Conservation (phyloP, 257 asterid species). For the Mitragyna speciosa region DNA sequence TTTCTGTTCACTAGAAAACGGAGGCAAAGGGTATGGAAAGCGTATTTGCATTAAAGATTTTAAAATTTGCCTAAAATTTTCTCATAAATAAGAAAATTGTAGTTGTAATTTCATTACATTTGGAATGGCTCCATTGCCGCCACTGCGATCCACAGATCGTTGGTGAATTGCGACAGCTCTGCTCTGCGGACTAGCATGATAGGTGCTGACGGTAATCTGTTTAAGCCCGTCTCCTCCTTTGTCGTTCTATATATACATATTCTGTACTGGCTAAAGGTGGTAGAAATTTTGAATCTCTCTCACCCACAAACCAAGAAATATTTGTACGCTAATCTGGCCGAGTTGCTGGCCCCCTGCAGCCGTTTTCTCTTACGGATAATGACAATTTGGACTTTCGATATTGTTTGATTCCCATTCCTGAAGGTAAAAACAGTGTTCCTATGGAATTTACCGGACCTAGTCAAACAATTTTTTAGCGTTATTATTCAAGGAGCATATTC, state of each 20-base stretch:
- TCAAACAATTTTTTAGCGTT: neutral
- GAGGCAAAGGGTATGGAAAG: no score
- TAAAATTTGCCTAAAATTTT: no score
- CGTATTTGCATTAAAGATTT: no score
- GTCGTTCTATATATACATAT: neutral
- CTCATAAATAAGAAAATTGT: no score
- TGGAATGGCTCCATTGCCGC: neutral
- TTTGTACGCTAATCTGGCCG: constrained; percentile 3
- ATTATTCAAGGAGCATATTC: no score
- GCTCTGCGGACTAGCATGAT: neutral
- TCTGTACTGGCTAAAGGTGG: neutral
- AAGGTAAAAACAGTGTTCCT: no score
- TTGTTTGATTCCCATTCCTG: neutral
- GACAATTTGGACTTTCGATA: neutral
- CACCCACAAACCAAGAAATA: neutral
- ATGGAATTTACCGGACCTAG: neutral
- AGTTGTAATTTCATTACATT: no score
- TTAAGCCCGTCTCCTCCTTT: constrained; percentile 3
- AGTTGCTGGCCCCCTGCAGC: neutral
- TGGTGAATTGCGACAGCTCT: constrained; percentile 8
- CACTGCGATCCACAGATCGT: neutral
- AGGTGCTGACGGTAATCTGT: neutral
- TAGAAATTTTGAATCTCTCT: neutral
- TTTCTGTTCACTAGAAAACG: no score
- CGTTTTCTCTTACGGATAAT: neutral